These are phyloP conservation scores for Gossypium aridum DNA, from an alignment of 441 rosid species.

Conservation along the genomic window DNA sequence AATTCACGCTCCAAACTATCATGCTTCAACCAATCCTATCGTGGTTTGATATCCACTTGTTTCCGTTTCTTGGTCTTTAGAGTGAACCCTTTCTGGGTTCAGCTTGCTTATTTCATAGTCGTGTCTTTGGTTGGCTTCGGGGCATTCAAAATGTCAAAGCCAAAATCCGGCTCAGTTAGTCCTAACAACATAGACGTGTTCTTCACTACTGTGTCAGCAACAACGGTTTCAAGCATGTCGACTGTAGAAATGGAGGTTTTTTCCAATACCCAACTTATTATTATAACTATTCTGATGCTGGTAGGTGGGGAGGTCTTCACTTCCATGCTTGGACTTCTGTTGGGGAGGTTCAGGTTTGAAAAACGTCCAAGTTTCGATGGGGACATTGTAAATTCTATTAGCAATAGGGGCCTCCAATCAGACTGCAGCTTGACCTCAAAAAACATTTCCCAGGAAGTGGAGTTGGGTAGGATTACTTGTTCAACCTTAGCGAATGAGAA, in stretches of 20 bases:
- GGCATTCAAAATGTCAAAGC: conserved; percentile 2
- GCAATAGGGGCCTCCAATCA: too few relatives aligned
- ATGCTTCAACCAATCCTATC: not conserved
- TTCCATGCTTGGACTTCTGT: conserved; percentile 22
- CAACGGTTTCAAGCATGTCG: conserved; percentile 56
- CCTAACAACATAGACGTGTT: conserved; percentile 33
- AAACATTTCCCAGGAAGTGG: not conserved
- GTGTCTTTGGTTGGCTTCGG: conserved; percentile 13
- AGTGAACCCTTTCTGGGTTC: conserved; percentile 23
- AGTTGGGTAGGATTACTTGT: not conserved
- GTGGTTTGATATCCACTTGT: not conserved
- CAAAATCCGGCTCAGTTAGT: conserved; percentile 11
- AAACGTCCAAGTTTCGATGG: not conserved
- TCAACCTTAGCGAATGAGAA: not conserved
- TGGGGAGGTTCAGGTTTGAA: not conserved
- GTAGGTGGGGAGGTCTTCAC: conserved; percentile 39
- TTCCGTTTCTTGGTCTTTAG: conserved; percentile 3
- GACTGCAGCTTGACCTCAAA: not conserved
- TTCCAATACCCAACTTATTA: conserved; percentile 41
- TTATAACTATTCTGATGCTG: conserved; percentile 41
- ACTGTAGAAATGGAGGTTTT: conserved; percentile 53
- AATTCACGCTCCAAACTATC: not conserved
- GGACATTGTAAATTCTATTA: too few relatives aligned
- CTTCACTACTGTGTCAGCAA: conserved; percentile 57
- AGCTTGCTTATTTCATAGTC: conserved; percentile 25